Conservation (phyloP, 2,329 filamentous ascomycete genomes). For the Capronia coronata region DNA sequence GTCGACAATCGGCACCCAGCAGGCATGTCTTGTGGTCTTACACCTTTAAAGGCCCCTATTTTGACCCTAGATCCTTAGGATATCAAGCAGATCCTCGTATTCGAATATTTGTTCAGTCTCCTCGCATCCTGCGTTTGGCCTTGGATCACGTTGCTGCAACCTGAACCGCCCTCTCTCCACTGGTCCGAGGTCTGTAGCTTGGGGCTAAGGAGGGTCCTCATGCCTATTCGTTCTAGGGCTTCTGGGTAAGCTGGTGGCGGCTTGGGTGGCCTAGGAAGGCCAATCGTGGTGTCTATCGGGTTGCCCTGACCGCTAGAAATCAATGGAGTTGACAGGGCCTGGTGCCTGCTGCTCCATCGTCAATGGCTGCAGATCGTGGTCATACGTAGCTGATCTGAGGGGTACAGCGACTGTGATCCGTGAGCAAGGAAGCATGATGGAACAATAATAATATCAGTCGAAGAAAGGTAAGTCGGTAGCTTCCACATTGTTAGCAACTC, state of each 20-base stretch:
- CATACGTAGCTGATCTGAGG: constrained; percentile 11
- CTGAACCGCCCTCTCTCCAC: not conserved
- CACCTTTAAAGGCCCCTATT: too few species aligned
- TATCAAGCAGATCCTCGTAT: too few species aligned
- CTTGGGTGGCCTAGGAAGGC: not conserved
- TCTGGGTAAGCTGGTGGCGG: constrained; percentile 9
- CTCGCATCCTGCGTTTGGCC: too few species aligned
- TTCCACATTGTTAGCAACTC: too few species aligned
- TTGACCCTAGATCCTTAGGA: too few species aligned
- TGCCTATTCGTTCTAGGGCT: not conserved
- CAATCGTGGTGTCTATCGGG: constrained; percentile 6
- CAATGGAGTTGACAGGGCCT: constrained; percentile 11
- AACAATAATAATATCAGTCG: too few species aligned
- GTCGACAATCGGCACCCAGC: not conserved
- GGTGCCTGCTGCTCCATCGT: not conserved
- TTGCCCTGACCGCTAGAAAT: constrained; percentile 12
- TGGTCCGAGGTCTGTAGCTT: not conserved
- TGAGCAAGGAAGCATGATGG: too few species aligned
- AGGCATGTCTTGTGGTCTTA: not conserved
- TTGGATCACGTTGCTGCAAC: not conserved
- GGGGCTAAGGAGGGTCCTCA: too few species aligned
- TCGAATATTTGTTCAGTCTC: too few species aligned
- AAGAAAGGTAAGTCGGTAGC: too few species aligned
- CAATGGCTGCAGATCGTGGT: not conserved
- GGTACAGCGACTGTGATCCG: constrained; percentile 1